Percentiles rank a stretch among this genome's conserved stretches.
phyloP scores from a whole-genome alignment of 163 green algal species.

The Chlorella variabilis region DNA sequence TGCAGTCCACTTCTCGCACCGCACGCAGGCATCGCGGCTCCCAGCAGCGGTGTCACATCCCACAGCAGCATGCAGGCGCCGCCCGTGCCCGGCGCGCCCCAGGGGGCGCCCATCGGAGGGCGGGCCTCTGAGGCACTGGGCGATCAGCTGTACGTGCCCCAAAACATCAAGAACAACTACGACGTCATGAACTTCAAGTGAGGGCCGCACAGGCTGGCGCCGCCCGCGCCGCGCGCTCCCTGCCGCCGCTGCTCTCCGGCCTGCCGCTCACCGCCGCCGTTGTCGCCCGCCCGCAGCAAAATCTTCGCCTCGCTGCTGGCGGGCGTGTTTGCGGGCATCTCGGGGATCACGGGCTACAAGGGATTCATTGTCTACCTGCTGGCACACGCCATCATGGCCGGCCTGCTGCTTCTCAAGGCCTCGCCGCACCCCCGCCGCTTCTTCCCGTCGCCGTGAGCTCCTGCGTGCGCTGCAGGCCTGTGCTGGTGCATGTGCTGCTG shows the following conservation, averaged over 20 bases:
- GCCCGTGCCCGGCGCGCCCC: background rate
- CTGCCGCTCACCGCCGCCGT: background rate
- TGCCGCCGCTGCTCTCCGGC: no score
- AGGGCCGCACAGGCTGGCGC: background rate
- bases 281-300: conserved; percentile 44
- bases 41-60: background rate
- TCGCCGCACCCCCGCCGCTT: background rate
- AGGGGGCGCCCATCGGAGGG: background rate
- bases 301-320: conserved; percentile 63
- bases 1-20: no score
- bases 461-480: no score
- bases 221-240: no score
- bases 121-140: conserved; percentile 26
- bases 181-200: conserved; percentile 50
- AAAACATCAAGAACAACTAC: conserved; percentile 44
- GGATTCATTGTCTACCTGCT: conserved; percentile 63
- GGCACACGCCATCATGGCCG: conserved; percentile 34
- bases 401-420: conserved; percentile 31
- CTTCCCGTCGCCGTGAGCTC: conserved; percentile 10
- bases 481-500: background rate
- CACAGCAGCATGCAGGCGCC: background rate
- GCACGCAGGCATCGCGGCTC: background rate
- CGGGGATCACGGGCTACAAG: conserved; percentile 61
- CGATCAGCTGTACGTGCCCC: conserved; percentile 5
- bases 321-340: conserved; percentile 53